Base-by-base conservation (phyloP, 1,284 basidiomycete species). In the Moesziomyces antarcticus region DNA sequence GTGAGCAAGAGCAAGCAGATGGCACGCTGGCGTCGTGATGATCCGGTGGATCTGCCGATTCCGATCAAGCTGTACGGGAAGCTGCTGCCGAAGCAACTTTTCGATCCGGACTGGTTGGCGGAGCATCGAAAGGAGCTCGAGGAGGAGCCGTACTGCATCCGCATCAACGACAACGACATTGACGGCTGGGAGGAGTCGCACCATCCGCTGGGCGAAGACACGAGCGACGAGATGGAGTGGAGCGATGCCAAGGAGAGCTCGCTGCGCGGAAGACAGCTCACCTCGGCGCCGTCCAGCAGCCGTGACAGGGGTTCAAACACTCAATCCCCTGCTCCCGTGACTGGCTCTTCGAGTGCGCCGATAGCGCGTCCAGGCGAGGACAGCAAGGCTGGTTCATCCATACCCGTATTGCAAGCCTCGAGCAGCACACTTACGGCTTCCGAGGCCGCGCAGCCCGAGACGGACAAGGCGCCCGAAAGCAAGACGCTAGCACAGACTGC, bases 221-320 rank as follows among this genome's bases (percentile, higher is more conserved):
- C 74, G 24, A 68, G 65, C 45, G 74, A 76, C 41, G 74, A 76
- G 62, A 70, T 76, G 70, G 74, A 76, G 50, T 74, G 72, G 72
- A 74, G 72, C 50, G 72, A 74, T 59, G 67, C 72, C 3, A 74
- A 71, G 47, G 72, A 74, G 47, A 69, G 55, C 25, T 56, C 50
- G 41, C 46, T 51, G 51, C 43, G 63, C 11, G 62, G 55, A 5
- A 40, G 61, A 22, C 57, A 60, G 53, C 22, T 61, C 30, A 41
- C 45, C 20, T 24, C 40, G 6, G 56, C 40, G 5, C 8, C 40
- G 8, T 25, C 27, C 5, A 48, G 59, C 48, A 43, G 59, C 11
- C 47, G 66, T 40, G 43, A 51, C n/a, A 22, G 51, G 6, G 61
- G 46, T 22, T 50, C 48, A 18, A 51, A 46, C 20, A 71, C 68